Conservation (phyloP, 169 alveolate species). For the Eimeria zaria region DNA sequence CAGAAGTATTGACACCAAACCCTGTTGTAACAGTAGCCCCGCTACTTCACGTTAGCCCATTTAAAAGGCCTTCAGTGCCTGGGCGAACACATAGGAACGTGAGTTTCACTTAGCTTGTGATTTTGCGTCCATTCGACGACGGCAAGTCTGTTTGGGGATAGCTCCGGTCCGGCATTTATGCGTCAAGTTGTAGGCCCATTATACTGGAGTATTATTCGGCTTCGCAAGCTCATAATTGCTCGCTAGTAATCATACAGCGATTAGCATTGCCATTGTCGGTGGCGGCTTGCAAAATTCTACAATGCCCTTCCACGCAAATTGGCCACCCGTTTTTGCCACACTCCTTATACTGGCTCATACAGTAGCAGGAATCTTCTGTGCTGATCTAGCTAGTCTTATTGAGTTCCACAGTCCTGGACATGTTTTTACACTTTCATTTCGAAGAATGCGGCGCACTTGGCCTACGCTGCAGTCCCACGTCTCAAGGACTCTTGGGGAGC, state of each 20-base stretch:
- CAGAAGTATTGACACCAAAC: background rate
- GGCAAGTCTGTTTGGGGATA: background rate
- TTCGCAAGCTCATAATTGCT: background rate
- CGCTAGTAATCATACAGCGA: background rate
- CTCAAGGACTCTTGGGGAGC: too few relatives aligned
- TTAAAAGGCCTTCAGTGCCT: background rate
- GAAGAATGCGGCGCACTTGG: too few relatives aligned
- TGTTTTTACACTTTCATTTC: too few relatives aligned
- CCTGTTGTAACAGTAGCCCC: background rate
- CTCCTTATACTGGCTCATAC: too few relatives aligned
- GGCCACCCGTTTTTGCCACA: background rate
- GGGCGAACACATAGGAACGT: background rate
- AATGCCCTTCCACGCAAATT: background rate
- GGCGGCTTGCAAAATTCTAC: background rate
- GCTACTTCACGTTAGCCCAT: background rate
- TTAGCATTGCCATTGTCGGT: background rate
- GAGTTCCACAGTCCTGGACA: background rate
- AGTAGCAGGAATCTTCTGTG: background rate
- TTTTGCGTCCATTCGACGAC: background rate
- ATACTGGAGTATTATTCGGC: background rate
- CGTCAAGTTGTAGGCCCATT: background rate
- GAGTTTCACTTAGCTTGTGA: background rate
- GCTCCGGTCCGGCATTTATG: background rate
- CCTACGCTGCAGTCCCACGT: too few relatives aligned
- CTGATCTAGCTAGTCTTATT: background rate